These are phyloP conservation scores for Datisca glomerata DNA, from an alignment of 306 rosid genomes.

Conservation along the genomic window DNA sequence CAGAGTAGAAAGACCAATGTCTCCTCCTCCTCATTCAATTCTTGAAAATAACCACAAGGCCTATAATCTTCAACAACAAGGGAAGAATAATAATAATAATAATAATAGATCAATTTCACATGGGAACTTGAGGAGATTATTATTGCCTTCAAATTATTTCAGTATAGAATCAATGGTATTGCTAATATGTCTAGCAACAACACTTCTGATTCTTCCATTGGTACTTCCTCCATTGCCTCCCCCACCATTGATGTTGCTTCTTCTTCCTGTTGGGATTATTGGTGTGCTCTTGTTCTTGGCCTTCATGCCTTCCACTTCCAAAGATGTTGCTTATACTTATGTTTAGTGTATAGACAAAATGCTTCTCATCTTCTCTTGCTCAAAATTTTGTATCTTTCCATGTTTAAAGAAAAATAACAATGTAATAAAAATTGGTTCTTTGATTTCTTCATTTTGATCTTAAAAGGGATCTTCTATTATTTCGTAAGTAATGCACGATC, in stretches of 20 bases:
- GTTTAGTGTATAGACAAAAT: no score
- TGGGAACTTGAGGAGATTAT: constrained; percentile 21
- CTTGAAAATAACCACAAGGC: not conserved
- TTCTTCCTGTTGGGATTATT: constrained; percentile 38
- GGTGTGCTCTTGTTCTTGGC: constrained; percentile 38
- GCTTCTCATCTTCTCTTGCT: no score
- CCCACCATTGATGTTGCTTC: constrained; percentile 37
- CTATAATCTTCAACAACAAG: no score
- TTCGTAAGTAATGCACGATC: no score
- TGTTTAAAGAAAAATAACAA: no score
- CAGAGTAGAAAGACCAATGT: constrained; percentile 9
- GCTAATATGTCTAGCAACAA: constrained; percentile 29
- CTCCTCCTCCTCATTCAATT: no score
- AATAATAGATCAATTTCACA: constrained; percentile 19
- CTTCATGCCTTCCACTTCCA: constrained; percentile 44
- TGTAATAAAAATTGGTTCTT: no score
- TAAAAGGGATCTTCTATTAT: no score
- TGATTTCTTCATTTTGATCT: no score
- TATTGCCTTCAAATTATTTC: constrained; percentile 22
- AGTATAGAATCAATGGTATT: constrained; percentile 36
- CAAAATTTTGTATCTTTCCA: no score
- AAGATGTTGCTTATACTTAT: constrained; percentile 25
- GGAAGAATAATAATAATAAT: constrained; percentile 18
- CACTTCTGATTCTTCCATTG: constrained; percentile 43
- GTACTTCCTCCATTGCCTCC: constrained; percentile 50